Evolutionary conservation across 345 rosid genomes (phyloP).

Genomic region (Aquilaria sinensis): DNA sequence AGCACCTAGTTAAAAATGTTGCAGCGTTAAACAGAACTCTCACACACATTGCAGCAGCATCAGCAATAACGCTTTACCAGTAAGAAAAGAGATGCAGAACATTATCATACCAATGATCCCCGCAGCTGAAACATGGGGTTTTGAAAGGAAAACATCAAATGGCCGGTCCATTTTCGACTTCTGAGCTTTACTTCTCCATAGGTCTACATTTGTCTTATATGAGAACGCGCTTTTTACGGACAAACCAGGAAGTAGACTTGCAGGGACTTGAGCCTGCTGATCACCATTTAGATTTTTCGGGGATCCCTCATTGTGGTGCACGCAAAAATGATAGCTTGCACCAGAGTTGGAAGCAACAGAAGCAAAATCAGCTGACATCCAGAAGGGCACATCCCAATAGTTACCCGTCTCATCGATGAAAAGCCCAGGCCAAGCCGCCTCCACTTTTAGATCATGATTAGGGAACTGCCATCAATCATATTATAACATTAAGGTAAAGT

Average conservation of each 20-base stretch:
- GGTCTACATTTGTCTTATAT: slow-evolving; percentile 52
- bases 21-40: neutral
- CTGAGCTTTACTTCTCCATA: slow-evolving; percentile 69
- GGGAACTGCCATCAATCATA: slow-evolving; percentile 49
- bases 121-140: slow-evolving; percentile 72
- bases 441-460: slow-evolving; percentile 52
- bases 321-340: slow-evolving; percentile 54
- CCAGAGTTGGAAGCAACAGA: slow-evolving; percentile 66
- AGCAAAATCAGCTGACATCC: slow-evolving; percentile 60
- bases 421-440: slow-evolving; percentile 74
- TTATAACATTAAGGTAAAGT: neutral
- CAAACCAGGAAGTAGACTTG: slow-evolving; percentile 61
- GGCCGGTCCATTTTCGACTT: slow-evolving; percentile 67
- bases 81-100: too few species aligned
- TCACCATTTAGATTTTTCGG: slow-evolving; percentile 39
- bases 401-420: slow-evolving; percentile 54
- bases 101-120: slow-evolving; percentile 63
- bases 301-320: slow-evolving; percentile 52
- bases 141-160: slow-evolving; percentile 65
- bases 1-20: slow-evolving; percentile 41
- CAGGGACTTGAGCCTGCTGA: slow-evolving; percentile 31
- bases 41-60: too few species aligned
- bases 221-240: slow-evolving; percentile 58
- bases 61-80: too few species aligned
- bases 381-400: slow-evolving; percentile 86